Evolutionary conservation across 805 yeast species (phyloP), one percentile per base, ranked within the genome.

Genomic region (Suhomyces tanzawaensis): DNA sequence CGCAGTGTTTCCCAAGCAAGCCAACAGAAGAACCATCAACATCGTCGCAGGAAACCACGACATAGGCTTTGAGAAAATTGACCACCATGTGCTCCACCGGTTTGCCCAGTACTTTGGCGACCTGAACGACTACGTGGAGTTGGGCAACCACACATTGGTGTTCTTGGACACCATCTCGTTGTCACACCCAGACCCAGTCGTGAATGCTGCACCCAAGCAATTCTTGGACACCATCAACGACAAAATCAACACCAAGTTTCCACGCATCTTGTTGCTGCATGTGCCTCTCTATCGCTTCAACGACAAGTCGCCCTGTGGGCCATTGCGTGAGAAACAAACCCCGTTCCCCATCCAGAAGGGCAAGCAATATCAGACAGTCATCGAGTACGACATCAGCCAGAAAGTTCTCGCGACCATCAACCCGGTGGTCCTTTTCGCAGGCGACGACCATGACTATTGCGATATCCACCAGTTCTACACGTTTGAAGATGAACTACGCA

Each of bases 391-490:
- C 2, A 52, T 83, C 4, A 68, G 91, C 0, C 71, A 77, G 28
- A 72, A 76, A 15, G 70, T 93, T 4, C 60, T 93, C 31, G 51
- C 69, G 5, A 65, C 61, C 7, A 57, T 91, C 1, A 62, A 73
- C 32, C 99, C 99, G 0, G 69, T 69, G 12, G 59, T 81, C 8
- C 71, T 85, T 3, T 86, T 89, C 53, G 79, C 95, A 4, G 99
- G 99, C 1, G 99, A 93, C 58, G 99, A 93, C 58, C 99, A 93
- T 64, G 99, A 93, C 58, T 89, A 87, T 50, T 93, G 99, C 58
- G 87, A 85, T 47, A 73, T 83, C 21, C 62, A 64, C 15, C 97
- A 91, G 56, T 48, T 52, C 8, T 60, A 46, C 36, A 13, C 21
- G 3, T 36, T 40, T 23, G 40, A 53, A 19, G 48, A 51, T 2